Evolutionary conservation across 495 filamentous ascomycete genomes (phyloP).

Genomic region (Apodospora peruviana): DNA sequence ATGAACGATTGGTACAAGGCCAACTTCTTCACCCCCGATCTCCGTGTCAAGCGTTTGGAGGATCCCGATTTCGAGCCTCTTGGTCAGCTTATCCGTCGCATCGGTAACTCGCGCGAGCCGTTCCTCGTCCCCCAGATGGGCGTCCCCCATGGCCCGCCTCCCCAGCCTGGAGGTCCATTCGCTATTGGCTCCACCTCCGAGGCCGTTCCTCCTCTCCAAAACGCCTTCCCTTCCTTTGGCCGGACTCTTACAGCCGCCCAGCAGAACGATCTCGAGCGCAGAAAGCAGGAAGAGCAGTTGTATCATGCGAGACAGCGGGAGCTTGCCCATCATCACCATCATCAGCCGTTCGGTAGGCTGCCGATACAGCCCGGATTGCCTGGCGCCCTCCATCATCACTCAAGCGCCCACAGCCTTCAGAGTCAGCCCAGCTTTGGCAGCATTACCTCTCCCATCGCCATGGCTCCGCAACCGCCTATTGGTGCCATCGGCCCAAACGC

Average conservation of each 20-base stretch:
- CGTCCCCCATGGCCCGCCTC: conserved; percentile 75
- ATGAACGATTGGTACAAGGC: conserved; percentile 99
- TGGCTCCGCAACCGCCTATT: conserved; percentile 66
- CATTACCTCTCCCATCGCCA: conserved; percentile 78
- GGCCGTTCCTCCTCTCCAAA: conserved; percentile 90
- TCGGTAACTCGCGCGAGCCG: conserved; percentile 94
- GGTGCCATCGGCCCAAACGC: conserved; percentile 44
- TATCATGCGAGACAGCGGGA: conserved; percentile 93
- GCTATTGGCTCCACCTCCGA: conserved; percentile 46
- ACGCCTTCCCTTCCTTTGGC: conserved; percentile 94
- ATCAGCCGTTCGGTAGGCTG: conserved; percentile 56
- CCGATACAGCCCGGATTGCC: conserved; percentile 64
- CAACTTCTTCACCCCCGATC: conserved; percentile 90
- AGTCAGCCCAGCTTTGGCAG: conserved; percentile 92
- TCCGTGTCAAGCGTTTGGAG: conserved; percentile 90
- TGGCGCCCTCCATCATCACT: conserved; percentile 78
- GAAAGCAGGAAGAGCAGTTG: conserved; percentile 98
- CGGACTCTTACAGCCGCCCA: conserved; percentile 95
- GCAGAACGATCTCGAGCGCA: conserved; percentile 90
- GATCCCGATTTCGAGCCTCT: conserved; percentile 91
- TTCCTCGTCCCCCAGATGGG: conserved; percentile 97
- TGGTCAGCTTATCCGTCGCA: conserved; percentile 90
- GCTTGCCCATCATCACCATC: conserved; percentile 71
- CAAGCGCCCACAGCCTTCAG: conserved; percentile 89
- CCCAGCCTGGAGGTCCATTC: conserved; percentile 43